Base-by-base conservation (phyloP, 352 stramenopile species). In the Pythium sp. region DNA sequence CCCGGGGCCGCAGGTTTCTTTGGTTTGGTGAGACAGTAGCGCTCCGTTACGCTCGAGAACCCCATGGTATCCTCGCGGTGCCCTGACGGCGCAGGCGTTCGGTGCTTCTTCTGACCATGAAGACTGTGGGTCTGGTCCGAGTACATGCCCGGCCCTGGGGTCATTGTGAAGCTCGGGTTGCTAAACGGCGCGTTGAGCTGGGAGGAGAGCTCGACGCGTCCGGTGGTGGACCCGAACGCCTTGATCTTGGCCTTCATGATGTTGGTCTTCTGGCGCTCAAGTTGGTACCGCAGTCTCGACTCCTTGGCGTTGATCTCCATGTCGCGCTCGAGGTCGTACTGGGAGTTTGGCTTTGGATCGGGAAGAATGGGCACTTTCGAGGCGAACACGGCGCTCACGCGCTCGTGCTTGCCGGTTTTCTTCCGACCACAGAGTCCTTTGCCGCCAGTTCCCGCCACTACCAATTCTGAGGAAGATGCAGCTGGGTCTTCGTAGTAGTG, bases 311-410 rank as follows among this genome's bases (percentile, higher is more conserved):
- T 68, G 53, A 88, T 51, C 65, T 92, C 83, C n/a, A 90, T 67
- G n/a, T 86, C 83, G 61, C 81, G 81, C 41, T 92, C 83, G 20
- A 73, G 65, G 60, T 92, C 81, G 49, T 86, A 82, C 22, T 80
- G 74, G 18, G 74, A 70, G 9, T 73, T 72, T 12, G 76, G 73
- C 58, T 87, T 86, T 4, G 80, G 66, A 1, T 69, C 61, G 1
- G 72, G 77, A 3, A 93, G 75, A 60, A 92, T 86, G 5, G 86
- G 86, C 5, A 93, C 86, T 20, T 87, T 89, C n/a, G 83, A 91
- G 2, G 84, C 79, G 71, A 93, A 91, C 38, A 91, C 82, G 20
- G 86, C 86, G 54, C 80, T 91, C 38, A 77, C 80, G 36, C 75
- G 73, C 24, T 78, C 68, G 22, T 62, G 57, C 38, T 68, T 74